phyloP scores from a whole-genome alignment of 805 yeast genomes.

The Lachancea fermentati region DNA sequence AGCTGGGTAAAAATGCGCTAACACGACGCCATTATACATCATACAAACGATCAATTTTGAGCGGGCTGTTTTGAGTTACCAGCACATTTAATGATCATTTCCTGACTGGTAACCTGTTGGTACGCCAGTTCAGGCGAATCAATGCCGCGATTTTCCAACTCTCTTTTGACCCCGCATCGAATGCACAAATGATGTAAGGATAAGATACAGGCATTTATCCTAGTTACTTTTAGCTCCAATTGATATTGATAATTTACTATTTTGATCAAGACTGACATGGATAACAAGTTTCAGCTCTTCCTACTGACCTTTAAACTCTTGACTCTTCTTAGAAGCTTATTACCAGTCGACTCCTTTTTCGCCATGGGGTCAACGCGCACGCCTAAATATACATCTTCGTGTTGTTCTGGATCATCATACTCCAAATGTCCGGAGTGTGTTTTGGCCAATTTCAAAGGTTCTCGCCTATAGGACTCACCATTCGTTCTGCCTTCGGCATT shows the following conservation, averaged over 20 bases:
- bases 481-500: constrained; percentile 8
- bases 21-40: background rate
- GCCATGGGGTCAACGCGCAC: constrained; percentile 24
- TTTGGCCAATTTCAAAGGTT: constrained; percentile 15
- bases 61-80: too few species aligned
- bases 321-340: constrained; percentile 73
- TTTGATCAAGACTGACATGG: background rate
- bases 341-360: constrained; percentile 35
- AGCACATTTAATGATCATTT: too few species aligned
- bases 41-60: background rate
- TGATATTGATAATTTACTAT: too few species aligned
- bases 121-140: too few species aligned
- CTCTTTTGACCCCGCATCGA: too few species aligned
- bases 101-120: too few species aligned
- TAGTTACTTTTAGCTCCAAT: too few species aligned
- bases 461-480: constrained; percentile 12
- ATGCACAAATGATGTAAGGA: too few species aligned
- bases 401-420: constrained; percentile 22
- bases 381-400: constrained; percentile 30
- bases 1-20: background rate
- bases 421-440: constrained; percentile 20
- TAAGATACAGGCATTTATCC: too few species aligned
- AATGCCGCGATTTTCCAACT: too few species aligned
- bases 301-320: constrained; percentile 79
- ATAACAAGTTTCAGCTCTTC: constrained; percentile 11